phyloP scores from a whole-genome alignment of 176 grass and related monocot genomes.

The Phyllostachys edulis region DNA sequence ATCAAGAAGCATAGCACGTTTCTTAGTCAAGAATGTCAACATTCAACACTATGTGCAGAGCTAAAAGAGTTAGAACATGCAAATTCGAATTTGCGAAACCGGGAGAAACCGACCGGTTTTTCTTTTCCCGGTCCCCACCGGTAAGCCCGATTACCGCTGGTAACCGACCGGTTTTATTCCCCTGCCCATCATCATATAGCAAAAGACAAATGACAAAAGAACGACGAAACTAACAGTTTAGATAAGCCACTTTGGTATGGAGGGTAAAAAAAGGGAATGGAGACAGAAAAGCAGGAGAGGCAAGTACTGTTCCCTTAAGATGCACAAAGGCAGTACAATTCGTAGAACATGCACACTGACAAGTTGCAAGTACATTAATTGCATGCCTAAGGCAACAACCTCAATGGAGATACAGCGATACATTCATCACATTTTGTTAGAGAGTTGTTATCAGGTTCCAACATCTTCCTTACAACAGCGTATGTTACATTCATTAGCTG shows the following conservation, averaged over 20 bases:
- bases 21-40: not conserved
- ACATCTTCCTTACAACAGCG: constrained; percentile 33
- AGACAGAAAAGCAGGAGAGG: not conserved
- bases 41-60: constrained; percentile 3
- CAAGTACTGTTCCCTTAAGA: constrained; percentile 5
- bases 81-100: no score
- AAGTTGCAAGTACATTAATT: not conserved
- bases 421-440: constrained; percentile 10
- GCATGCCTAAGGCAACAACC: not conserved
- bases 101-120: no score
- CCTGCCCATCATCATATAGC: no score
- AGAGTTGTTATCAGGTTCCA: constrained; percentile 17
- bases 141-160: no score
- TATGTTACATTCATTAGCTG: constrained; percentile 22
- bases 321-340: not conserved
- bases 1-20: constrained; percentile 8
- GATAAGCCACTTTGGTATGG: not conserved
- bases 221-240: not conserved
- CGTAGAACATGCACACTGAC: constrained; percentile 21
- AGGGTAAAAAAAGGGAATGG: not conserved
- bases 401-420: constrained; percentile 23
- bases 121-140: no score
- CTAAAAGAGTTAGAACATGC: not conserved
- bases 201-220: not conserved
- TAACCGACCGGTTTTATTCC: no score